Evolutionary conservation across 805 yeast genomes (phyloP).

Genomic region (Yarrowia osloensis): DNA sequence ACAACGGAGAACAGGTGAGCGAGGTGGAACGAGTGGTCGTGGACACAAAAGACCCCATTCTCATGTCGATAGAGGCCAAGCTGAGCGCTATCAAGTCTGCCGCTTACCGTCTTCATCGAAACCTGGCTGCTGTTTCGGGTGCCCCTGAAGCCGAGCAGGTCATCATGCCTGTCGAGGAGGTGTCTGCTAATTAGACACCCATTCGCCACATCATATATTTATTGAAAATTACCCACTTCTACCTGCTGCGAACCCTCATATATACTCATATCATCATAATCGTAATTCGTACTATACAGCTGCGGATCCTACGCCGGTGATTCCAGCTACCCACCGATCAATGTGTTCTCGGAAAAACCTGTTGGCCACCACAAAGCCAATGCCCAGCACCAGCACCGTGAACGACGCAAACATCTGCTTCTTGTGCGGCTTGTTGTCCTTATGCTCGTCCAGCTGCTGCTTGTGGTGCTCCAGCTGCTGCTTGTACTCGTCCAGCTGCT

Average conservation of each 20-base stretch:
- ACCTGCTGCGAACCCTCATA: not conserved
- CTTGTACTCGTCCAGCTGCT: slow-evolving; percentile 10
- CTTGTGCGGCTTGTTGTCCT: slow-evolving; percentile 17
- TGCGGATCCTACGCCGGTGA: not conserved
- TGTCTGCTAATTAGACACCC: not conserved
- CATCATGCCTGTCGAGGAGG: not conserved
- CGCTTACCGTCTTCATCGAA: slow-evolving; percentile 9
- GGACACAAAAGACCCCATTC: slow-evolving; percentile 26
- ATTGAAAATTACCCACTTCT: not conserved
- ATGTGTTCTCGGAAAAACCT: slow-evolving; percentile 24
- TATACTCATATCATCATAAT: not conserved
- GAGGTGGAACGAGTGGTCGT: slow-evolving; percentile 25
- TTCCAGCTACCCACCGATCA: slow-evolving; percentile 12
- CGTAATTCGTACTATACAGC: slow-evolving; percentile 10
- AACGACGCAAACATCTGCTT: slow-evolving; percentile 1
- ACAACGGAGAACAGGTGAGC: slow-evolving; percentile 16
- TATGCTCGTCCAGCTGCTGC: slow-evolving; percentile 11
- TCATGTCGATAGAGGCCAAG: slow-evolving; percentile 25
- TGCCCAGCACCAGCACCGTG: slow-evolving; percentile 8
- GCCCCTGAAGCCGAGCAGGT: not conserved
- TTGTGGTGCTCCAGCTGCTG: not conserved
- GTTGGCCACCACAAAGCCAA: slow-evolving; percentile 22
- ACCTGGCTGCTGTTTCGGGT: not conserved
- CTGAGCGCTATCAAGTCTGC: slow-evolving; percentile 19
- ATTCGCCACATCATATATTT: not conserved